Base-by-base conservation (phyloP, 2,329 filamentous ascomycete species). In the Epichloe festucae region DNA sequence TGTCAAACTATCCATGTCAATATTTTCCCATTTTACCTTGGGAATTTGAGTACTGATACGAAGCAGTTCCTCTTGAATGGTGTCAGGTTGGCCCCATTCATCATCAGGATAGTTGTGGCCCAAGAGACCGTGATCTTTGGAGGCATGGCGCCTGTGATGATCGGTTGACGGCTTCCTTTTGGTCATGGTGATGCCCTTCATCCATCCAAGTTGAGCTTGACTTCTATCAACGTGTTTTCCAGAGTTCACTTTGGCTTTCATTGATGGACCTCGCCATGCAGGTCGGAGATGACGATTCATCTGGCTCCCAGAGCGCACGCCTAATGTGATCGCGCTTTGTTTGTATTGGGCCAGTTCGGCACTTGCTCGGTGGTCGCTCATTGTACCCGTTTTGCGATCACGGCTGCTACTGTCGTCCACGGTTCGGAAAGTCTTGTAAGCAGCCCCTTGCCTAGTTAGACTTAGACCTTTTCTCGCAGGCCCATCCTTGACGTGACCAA, bases 401-500 rank as follows among this genome's bases (percentile, higher is more conserved):
- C 75, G 71, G 46, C 74, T 73, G 40, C 73, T 65, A 46, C 70
- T 71, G 52, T 79, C 78, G 50, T 85, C 83, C 19, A 85, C 75
- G 41, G 89, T 82, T 45, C 87, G 82, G 61, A 91, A 96, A 0
- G 87, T 91, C 64, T 85, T 87, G 71, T 96, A 96, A 2, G 77
- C 71, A 5, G 90, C 89, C 11, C 89, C 89, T 64, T 84, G 84
- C n/a, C 90, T 81, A 12, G 89, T 95, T 42, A 90, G 71, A 49
- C 79, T 83, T 10, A 90, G 70, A 34, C 78, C 82, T 40, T 80
- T 80, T 6, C 76, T 76, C 19, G 84, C 78, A 3, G 76, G 75
- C 49, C 74, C 76, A 4, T 87, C 88, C 62, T 84, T 88, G 45
- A 80, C 73, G 63, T 87, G 86, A 3, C 87, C 88, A 15, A 94